Evolutionary conservation across 805 yeast genomes (phyloP).

Genomic region (Ogataea trehalophila): DNA sequence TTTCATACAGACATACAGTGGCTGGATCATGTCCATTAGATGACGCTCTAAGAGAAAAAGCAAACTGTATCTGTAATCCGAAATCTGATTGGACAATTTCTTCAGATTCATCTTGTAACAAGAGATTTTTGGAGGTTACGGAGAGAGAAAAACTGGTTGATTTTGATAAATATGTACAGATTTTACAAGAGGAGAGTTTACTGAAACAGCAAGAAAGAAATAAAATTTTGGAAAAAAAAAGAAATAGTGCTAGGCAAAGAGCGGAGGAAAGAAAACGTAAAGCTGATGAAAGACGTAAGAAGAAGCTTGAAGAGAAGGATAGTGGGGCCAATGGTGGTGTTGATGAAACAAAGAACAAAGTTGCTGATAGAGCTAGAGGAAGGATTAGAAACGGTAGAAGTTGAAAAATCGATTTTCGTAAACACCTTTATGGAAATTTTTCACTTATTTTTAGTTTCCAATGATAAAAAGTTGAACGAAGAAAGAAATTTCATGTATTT

Average conservation of each 20-base stretch:
- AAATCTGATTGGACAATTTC: slow-evolving; percentile 63
- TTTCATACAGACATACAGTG: slow-evolving; percentile 79
- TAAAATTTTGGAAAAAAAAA: slow-evolving; percentile 8
- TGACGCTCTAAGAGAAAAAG: slow-evolving; percentile 43
- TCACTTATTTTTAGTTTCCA: no score
- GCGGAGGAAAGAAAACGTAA: slow-evolving; percentile 17
- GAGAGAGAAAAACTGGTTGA: slow-evolving; percentile 19
- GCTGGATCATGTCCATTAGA: slow-evolving; percentile 76
- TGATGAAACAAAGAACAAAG: background rate
- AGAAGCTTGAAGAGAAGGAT: slow-evolving; percentile 12
- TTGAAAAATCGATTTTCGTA: no score
- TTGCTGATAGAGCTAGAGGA: background rate
- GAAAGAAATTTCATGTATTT: no score
- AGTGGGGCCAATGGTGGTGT: background rate
- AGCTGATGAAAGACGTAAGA: slow-evolving; percentile 20
- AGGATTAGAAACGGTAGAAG: background rate
- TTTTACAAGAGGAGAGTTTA: slow-evolving; percentile 9
- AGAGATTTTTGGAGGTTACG: slow-evolving; percentile 21
- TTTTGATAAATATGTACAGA: slow-evolving; percentile 16
- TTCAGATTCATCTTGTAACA: slow-evolving; percentile 25
- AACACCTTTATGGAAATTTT: background rate
- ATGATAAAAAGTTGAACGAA: background rate
- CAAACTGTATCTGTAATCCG: slow-evolving; percentile 72
- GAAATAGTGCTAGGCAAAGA: slow-evolving; percentile 16
- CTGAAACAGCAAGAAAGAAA: slow-evolving; percentile 5